Conservation (phyloP, 192 early-diverging fungal species). For the Coemansia sp. region DNA sequence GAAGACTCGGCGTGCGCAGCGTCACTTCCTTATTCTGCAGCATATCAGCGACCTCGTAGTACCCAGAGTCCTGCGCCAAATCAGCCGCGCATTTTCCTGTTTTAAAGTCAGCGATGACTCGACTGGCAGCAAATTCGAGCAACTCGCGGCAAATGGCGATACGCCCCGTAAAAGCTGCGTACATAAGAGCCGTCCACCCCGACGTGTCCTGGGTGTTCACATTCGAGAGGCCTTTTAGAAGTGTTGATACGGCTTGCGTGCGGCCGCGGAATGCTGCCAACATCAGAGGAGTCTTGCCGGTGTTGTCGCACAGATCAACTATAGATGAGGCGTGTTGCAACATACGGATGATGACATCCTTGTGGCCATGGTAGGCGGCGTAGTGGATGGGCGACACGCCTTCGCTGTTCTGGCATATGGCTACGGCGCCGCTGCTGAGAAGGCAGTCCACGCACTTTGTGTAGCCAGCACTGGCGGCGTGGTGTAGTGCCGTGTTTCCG, state of each 20-base stretch:
- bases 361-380: slow-evolving; percentile 41
- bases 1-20: slow-evolving; percentile 32
- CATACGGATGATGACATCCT: slow-evolving; percentile 8
- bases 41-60: slow-evolving; percentile 50
- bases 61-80: slow-evolving; percentile 30
- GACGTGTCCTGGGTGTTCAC: slow-evolving; percentile 30
- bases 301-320: slow-evolving; percentile 14
- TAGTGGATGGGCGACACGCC: slow-evolving; percentile 36
- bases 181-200: slow-evolving; percentile 51
- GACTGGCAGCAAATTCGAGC: slow-evolving; percentile 23
- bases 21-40: slow-evolving; percentile 16
- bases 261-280: slow-evolving; percentile 46
- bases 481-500: slow-evolving; percentile 44
- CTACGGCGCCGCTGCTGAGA: not conserved
- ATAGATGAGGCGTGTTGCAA: not conserved
- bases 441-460: slow-evolving; percentile 17
- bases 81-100: slow-evolving; percentile 20
- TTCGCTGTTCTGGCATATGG: slow-evolving; percentile 21
- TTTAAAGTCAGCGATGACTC: not conserved
- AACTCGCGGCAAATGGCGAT: slow-evolving; percentile 48
- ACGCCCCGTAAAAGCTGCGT: slow-evolving; percentile 45
- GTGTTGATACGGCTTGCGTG: slow-evolving; percentile 18
- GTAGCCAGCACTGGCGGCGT: slow-evolving; percentile 22
- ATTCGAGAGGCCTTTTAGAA: slow-evolving; percentile 12
- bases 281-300: slow-evolving; percentile 46